These are phyloP conservation scores for Apium graveolens DNA, from an alignment of 129 eudicot species.

Conservation along the genomic window DNA sequence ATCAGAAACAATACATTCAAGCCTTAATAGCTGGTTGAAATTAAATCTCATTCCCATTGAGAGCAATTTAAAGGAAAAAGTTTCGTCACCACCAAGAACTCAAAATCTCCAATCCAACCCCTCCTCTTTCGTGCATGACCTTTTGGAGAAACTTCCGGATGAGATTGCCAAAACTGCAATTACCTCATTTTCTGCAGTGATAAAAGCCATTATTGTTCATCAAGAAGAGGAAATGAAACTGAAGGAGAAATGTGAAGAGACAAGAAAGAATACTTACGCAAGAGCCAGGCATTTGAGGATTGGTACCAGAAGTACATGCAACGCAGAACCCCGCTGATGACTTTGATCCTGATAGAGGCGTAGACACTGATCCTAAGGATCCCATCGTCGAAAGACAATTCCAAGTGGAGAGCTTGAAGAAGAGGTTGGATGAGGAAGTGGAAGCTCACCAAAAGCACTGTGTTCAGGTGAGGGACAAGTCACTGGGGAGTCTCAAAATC, in stretches of 20 bases:
- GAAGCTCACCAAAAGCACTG: conserved; percentile 79
- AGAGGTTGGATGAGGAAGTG: conserved; percentile 70
- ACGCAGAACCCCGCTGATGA: conserved; percentile 47
- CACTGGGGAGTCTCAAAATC: conserved; percentile 64
- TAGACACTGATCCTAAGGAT: conserved; percentile 36
- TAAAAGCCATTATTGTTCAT: conserved; percentile 61
- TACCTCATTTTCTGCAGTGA: conserved; percentile 68
- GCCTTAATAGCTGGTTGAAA: conserved; percentile 80
- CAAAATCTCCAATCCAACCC: conserved; percentile 63
- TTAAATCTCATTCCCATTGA: conserved; percentile 80
- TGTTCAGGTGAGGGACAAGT: conserved; percentile 84
- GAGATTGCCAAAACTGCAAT: conserved; percentile 80
- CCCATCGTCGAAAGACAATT: conserved; percentile 59
- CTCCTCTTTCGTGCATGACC: conserved; percentile 71
- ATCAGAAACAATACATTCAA: conserved; percentile 62
- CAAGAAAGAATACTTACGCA: conserved; percentile 60
- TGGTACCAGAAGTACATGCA: conserved; percentile 74
- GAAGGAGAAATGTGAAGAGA: conserved; percentile 79
- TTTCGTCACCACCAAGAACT: conserved; percentile 72
- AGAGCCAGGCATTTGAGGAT: conserved; percentile 69
- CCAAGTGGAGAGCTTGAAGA: conserved; percentile 66
- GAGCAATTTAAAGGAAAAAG: conserved; percentile 73
- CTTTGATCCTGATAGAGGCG: conserved; percentile 31
- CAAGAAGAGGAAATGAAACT: conserved; percentile 93
- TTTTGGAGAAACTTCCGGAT: conserved; percentile 87